Percentiles rank a stretch among this genome's conserved stretches.
phyloP scores from a whole-genome alignment of 768 basidiomycete genomes.

The Leccinum arenicola region DNA sequence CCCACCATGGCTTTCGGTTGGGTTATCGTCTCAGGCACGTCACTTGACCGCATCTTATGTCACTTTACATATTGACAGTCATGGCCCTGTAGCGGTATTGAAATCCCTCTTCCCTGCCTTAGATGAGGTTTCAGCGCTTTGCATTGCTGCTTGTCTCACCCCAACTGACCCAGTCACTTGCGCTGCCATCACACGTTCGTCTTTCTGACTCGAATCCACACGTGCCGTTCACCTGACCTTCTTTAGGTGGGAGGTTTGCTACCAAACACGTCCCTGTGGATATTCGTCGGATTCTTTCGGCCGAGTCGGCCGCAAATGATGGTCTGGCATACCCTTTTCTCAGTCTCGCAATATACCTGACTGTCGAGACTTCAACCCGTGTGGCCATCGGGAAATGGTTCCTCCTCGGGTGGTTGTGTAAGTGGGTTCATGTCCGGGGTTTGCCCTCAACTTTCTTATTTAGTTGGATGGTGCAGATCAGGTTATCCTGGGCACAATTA shows the following conservation, averaged over 20 bases:
- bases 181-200: slow-evolving; percentile 71
- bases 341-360: slow-evolving; percentile 81
- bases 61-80: background rate
- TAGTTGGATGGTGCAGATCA: slow-evolving; percentile 51
- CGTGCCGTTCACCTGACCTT: background rate
- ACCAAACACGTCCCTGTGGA: slow-evolving; percentile 66
- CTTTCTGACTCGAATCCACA: background rate
- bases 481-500: slow-evolving; percentile 67
- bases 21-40: slow-evolving; percentile 68
- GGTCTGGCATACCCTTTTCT: slow-evolving; percentile 95
- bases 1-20: slow-evolving; percentile 87
- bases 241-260: slow-evolving; percentile 67
- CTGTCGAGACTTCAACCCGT: slow-evolving; percentile 58
- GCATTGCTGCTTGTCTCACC: slow-evolving; percentile 85
- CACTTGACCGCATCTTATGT: background rate
- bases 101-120: slow-evolving; percentile 70
- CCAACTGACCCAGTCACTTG: slow-evolving; percentile 96
- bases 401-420: slow-evolving; percentile 78
- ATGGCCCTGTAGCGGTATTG: slow-evolving; percentile 50
- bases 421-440: background rate
- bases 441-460: background rate
- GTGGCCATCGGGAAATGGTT: slow-evolving; percentile 83
- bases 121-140: slow-evolving; percentile 71
- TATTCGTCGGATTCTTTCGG: slow-evolving; percentile 77
- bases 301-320: slow-evolving; percentile 94